These are phyloP conservation scores for Vanderwaltozyma verrucispora DNA, from an alignment of 805 yeast species.

Conservation along the genomic window DNA sequence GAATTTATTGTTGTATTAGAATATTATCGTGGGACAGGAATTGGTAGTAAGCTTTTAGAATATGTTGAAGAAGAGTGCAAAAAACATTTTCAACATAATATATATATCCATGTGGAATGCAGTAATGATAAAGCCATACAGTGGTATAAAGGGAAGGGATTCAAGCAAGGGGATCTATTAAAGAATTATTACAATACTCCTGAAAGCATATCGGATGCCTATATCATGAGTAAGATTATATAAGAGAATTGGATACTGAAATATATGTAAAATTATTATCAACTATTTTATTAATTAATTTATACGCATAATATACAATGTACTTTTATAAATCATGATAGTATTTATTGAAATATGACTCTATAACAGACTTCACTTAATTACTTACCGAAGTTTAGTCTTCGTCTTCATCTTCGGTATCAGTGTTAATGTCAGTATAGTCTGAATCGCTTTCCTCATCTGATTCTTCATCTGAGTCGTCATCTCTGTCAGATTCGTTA, in stretches of 20 bases:
- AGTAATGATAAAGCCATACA: slow-evolving; percentile 33
- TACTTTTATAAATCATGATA: no score
- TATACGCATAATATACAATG: neutral
- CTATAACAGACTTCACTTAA: no score
- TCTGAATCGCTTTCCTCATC: slow-evolving; percentile 30
- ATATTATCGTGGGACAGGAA: slow-evolving; percentile 49
- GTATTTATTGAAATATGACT: no score
- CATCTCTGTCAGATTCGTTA: slow-evolving; percentile 37
- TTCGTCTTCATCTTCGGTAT: slow-evolving; percentile 28
- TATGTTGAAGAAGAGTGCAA: slow-evolving; percentile 49
- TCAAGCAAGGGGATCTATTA: slow-evolving; percentile 30
- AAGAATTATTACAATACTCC: slow-evolving; percentile 34
- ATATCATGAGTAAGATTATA: slow-evolving; percentile 9
- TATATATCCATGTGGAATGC: slow-evolving; percentile 43
- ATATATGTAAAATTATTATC: no score
- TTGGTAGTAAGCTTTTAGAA: slow-evolving; percentile 50
- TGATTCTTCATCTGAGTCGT: slow-evolving; percentile 56
- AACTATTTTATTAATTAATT: neutral
- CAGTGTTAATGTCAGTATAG: slow-evolving; percentile 29
- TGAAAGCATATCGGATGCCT: slow-evolving; percentile 14
- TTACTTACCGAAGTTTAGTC: no score
- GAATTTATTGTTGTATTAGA: slow-evolving; percentile 60
- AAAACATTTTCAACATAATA: slow-evolving; percentile 31
- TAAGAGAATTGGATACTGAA: neutral
- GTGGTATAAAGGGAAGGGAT: slow-evolving; percentile 47